Evolutionary conservation across 257 asterid species (phyloP).

Genomic region (Primulina tabacum): DNA sequence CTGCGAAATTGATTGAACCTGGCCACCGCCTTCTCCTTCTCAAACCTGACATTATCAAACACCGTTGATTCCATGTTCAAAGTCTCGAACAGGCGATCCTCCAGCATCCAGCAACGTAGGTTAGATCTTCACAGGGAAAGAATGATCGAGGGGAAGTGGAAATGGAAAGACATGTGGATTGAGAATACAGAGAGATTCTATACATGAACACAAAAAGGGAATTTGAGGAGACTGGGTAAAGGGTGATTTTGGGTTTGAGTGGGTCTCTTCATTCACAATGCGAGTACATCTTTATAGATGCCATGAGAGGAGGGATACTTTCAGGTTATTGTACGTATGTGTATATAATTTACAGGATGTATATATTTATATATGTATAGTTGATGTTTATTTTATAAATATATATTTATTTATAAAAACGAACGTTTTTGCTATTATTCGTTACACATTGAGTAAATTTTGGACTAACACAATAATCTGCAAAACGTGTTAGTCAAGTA

Average conservation of each 20-base stretch:
- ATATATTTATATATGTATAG: no score
- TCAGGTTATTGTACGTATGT: no score
- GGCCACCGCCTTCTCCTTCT: conserved; percentile 45
- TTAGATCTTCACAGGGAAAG: conserved; percentile 12
- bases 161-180: conserved; percentile 23
- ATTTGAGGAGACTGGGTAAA: conserved; percentile 15
- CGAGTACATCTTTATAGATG: conserved; percentile 29
- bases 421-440: no score
- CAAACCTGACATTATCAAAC: conserved; percentile 30
- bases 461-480: no score
- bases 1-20: conserved; percentile 46
- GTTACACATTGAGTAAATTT: no score
- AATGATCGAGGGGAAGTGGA: conserved; percentile 14
- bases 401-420: no score
- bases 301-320: background rate
- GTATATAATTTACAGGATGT: no score
- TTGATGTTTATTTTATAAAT: no score
- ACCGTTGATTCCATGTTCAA: conserved; percentile 29
- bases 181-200: conserved; percentile 26
- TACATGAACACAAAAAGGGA: conserved; percentile 24
- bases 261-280: conserved; percentile 17
- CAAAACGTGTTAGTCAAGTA: no score
- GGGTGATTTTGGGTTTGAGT: conserved; percentile 17
- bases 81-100: background rate
- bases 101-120: background rate